Conservation (phyloP, 345 rosid species). For the Noccaea caerulescens region DNA sequence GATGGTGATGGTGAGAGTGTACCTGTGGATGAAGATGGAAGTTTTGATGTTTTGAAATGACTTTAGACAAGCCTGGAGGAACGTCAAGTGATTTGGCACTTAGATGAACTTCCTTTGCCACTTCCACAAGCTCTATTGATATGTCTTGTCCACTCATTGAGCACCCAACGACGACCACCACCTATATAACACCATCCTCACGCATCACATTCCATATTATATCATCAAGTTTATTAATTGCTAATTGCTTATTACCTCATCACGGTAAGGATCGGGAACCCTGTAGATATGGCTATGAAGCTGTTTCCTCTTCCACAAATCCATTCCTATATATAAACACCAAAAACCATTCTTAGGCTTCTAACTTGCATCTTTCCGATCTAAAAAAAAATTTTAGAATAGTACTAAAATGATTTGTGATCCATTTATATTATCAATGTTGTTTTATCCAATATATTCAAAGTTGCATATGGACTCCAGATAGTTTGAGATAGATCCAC, state of each 20-base stretch:
- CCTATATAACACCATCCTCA: conserved; percentile 43
- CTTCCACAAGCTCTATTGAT: conserved; percentile 73
- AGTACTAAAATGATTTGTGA: background rate
- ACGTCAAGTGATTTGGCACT: conserved; percentile 62
- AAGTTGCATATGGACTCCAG: background rate
- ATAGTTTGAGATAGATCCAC: background rate
- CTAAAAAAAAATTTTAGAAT: background rate
- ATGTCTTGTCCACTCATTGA: conserved; percentile 83
- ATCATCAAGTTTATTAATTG: background rate
- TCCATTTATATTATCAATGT: background rate
- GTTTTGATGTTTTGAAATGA: conserved; percentile 59
- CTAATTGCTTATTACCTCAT: conserved; percentile 52
- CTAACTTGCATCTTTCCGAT: background rate
- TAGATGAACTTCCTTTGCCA: conserved; percentile 72
- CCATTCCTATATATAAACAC: conserved; percentile 59
- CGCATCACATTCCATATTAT: background rate
- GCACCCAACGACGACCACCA: conserved; percentile 77
- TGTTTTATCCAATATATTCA: background rate
- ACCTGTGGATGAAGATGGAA: conserved; percentile 67
- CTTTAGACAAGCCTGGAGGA: conserved; percentile 64
- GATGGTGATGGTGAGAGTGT: conserved; percentile 3
- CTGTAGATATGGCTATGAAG: conserved; percentile 82
- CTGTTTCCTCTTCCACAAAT: conserved; percentile 80
- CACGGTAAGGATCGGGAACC: conserved; percentile 67
- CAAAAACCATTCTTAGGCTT: background rate